phyloP scores from a whole-genome alignment of 176 grass and related monocot genomes.

The Oryza meridionalis region DNA sequence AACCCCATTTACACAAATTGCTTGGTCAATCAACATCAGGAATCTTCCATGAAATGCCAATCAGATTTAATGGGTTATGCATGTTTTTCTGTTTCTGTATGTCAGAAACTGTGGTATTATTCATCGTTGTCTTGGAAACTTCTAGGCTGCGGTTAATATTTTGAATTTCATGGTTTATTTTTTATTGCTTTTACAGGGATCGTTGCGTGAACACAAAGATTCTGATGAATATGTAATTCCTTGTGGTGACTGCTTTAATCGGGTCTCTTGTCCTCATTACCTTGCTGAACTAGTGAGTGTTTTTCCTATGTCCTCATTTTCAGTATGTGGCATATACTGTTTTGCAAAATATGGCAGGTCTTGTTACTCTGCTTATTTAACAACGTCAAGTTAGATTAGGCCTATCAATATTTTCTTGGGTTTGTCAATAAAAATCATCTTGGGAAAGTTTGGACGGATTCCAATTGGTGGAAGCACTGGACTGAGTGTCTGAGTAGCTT shows the following conservation, averaged over 20 bases:
- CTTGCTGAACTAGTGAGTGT: constrained; percentile 90
- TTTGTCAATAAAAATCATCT: constrained; percentile 14
- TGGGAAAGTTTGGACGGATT: neutral
- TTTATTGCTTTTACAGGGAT: constrained; percentile 68
- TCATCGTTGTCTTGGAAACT: constrained; percentile 1
- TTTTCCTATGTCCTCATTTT: constrained; percentile 16
- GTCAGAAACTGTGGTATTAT: constrained; percentile 10
- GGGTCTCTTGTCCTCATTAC: constrained; percentile 91
- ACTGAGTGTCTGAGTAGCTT: neutral
- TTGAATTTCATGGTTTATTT: constrained; percentile 38
- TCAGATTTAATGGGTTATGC: neutral
- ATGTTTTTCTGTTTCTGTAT: neutral
- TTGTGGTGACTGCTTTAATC: constrained; percentile 78
- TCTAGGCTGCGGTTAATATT: neutral
- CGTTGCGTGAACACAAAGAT: constrained; percentile 69
- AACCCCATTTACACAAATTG: constrained; percentile 8
- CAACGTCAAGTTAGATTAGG: constrained; percentile 1
- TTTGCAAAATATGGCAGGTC: neutral
- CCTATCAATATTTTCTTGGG: neutral
- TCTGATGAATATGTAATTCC: constrained; percentile 92
- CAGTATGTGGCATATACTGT: constrained; percentile 9
- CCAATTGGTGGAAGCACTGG: neutral
- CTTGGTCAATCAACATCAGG: constrained; percentile 26
- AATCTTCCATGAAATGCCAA: neutral
- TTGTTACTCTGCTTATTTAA: neutral